A percentile compares a stretch with the other conserved stretches of the same genome.
phyloP scores from a whole-genome alignment of 441 rosid species.

The Viola pubescens region DNA sequence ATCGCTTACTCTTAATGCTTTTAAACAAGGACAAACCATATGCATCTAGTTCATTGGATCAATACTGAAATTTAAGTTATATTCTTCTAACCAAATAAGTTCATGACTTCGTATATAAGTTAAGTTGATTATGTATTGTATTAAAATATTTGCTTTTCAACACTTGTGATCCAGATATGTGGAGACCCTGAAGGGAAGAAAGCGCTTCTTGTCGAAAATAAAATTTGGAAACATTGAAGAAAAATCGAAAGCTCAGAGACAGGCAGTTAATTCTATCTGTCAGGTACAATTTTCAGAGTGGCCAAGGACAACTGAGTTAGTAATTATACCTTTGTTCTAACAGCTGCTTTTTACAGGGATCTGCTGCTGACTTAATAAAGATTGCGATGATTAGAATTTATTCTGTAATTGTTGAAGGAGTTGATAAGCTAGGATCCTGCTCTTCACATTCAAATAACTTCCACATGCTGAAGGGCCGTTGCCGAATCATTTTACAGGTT shows the following conservation, averaged over 20 bases:
- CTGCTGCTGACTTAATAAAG: constrained; percentile 98
- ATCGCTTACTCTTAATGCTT: neutral
- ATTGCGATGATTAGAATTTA: constrained; percentile 83
- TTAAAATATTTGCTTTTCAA: neutral
- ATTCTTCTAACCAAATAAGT: neutral
- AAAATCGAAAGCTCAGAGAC: constrained; percentile 92
- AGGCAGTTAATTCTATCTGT: constrained; percentile 96
- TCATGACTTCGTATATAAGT: neutral
- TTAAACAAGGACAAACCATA: neutral
- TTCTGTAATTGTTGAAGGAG: constrained; percentile 44
- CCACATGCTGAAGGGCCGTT: constrained; percentile 60
- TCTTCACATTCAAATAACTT: constrained; percentile 38
- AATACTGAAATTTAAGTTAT: too few relatives aligned
- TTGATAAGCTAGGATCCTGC: constrained; percentile 29
- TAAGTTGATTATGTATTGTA: neutral
- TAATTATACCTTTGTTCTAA: constrained; percentile 14
- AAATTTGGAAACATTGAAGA: constrained; percentile 75
- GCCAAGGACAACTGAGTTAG: neutral
- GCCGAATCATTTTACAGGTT: constrained; percentile 91
- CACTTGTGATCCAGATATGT: constrained; percentile 57
- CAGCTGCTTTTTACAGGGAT: constrained; percentile 49
- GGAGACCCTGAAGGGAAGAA: constrained; percentile 87
- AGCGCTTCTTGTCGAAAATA: constrained; percentile 89
- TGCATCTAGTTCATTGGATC: neutral
- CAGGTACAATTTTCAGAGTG: constrained; percentile 46